Evolutionary conservation across 2,329 filamentous ascomycete species (phyloP), one percentile per base, ranked within the genome.

Genomic region (Fusarium sp.): DNA sequence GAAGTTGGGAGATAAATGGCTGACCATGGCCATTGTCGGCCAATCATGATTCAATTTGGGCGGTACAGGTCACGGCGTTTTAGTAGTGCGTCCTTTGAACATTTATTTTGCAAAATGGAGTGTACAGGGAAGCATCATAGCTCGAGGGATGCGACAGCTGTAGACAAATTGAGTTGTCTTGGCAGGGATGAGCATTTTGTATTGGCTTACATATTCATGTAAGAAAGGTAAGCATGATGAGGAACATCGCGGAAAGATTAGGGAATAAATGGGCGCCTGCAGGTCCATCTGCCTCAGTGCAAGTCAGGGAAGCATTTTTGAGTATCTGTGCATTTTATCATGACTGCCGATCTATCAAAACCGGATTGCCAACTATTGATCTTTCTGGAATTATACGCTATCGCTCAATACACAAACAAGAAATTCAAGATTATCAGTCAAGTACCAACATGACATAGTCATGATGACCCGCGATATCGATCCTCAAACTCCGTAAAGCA

Each of bases 11-110:
- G 20, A 24, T 32, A 34, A 45, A 28, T 47, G 43, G 36, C 61
- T 49, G 32, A 32, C 24, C 32, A 44, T 47, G 62, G 49, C 49
- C 23, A 58, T 55, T 56, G 34, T 48, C 48, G 57, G 36, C 38
- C 53, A 52, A 57, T 60, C 51, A 63, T 56, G 61, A 62, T 69
- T 60, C 56, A 60, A 57, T 68, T 67, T 60, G 56, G 71, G 61
- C 36, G 65, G 70, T 62, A 64, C 36, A 56, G 58, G 60, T 63
- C 45, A 73, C 32, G 73, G 72, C 71, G 67, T 74, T 73, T 48
- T 60, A 72, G 54, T 67, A 72, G 64, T 65, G 69, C 63, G 66
- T 65, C 49, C 55, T 68, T 50, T 36, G 36, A 58, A 60, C 51
- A 49, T 46, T 49, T 45, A 43, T 46, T 63, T 49, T 45, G 30